A percentile compares a stretch with the other conserved stretches of the same genome.
These are phyloP conservation scores for Thraustochytrium sp. DNA, from an alignment of 352 stramenopile species.

Conservation along the genomic window DNA sequence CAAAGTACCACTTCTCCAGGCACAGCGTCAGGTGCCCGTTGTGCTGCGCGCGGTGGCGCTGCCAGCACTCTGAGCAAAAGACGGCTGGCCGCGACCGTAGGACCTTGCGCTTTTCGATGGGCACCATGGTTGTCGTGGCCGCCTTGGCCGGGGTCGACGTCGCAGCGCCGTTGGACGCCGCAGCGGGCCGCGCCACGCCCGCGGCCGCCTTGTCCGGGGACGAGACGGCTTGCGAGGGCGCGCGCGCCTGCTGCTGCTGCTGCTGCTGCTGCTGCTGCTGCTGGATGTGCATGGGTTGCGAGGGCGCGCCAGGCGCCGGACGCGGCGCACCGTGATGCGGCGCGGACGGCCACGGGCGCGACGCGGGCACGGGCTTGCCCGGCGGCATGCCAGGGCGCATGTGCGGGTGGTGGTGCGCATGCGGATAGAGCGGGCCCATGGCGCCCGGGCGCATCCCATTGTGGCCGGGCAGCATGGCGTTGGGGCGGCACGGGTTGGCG, in stretches of 20 bases:
- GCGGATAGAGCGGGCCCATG: background rate
- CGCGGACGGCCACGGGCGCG: too few relatives aligned
- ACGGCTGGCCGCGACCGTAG: conserved; percentile 13
- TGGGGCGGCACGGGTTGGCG: background rate
- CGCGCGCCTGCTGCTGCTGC: too few relatives aligned
- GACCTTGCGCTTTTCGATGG: background rate
- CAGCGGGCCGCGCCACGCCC: background rate
- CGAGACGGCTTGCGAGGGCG: background rate
- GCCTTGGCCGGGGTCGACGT: background rate
- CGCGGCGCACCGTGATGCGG: background rate
- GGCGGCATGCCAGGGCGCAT: too few relatives aligned
- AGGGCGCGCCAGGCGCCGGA: too few relatives aligned
- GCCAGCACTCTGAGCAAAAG: conserved; percentile 30
- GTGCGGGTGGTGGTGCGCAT: background rate
- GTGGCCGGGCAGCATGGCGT: background rate
- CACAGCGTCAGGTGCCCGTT: conserved; percentile 20
- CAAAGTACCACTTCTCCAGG: background rate
- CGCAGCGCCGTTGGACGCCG: background rate
- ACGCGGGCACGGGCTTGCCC: too few relatives aligned
- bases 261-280: background rate
- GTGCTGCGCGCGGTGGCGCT: conserved; percentile 10
- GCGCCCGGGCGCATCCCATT: background rate
- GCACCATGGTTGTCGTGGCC: background rate
- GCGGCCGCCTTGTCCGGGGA: background rate
- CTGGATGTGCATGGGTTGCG: too few relatives aligned